Evolutionary conservation across 805 yeast species (phyloP).

Genomic region (Zygosaccharomyces pseudorouxii): DNA sequence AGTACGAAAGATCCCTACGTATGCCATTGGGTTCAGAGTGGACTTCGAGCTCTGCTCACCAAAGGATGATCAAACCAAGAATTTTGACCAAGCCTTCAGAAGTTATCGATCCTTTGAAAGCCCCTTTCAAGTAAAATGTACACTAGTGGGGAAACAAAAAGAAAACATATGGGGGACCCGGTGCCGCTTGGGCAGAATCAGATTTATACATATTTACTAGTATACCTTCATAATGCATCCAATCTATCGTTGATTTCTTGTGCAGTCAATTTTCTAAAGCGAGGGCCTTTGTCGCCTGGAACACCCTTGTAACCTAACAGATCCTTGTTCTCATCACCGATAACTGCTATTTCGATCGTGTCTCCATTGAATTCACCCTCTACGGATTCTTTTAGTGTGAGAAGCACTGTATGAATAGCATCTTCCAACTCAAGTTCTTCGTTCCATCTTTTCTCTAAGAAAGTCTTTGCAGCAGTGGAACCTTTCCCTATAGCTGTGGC

Average conservation of each 20-base stretch:
- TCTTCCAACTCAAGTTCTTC: conserved; percentile 96
- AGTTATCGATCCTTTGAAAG: conserved; percentile 86
- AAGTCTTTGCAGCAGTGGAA: conserved; percentile 92
- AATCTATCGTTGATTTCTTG: conserved; percentile 95
- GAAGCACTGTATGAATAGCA: conserved; percentile 91
- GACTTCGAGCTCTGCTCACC: conserved; percentile 85
- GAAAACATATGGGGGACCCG: not conserved
- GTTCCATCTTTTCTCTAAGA: conserved; percentile 96
- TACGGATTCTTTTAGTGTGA: conserved; percentile 91
- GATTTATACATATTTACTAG: conserved; percentile 3
- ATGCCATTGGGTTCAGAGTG: conserved; percentile 98
- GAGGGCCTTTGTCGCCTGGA: conserved; percentile 71
- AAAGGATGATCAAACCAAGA: conserved; percentile 82
- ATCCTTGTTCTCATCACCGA: conserved; percentile 78
- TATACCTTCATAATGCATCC: conserved; percentile 62
- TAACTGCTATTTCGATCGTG: conserved; percentile 85
- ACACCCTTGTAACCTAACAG: conserved; percentile 85
- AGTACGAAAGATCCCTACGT: conserved; percentile 87
- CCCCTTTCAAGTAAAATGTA: conserved; percentile 59
- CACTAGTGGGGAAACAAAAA: not conserved
- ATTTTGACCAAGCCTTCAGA: conserved; percentile 81
- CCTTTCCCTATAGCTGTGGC: conserved; percentile 99
- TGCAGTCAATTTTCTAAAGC: conserved; percentile 76
- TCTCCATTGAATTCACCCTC: conserved; percentile 98
- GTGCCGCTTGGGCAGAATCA: conserved; percentile 1